Conservation (phyloP, 352 stramenopile genomes). For the Pythium vanterpoolii region DNA sequence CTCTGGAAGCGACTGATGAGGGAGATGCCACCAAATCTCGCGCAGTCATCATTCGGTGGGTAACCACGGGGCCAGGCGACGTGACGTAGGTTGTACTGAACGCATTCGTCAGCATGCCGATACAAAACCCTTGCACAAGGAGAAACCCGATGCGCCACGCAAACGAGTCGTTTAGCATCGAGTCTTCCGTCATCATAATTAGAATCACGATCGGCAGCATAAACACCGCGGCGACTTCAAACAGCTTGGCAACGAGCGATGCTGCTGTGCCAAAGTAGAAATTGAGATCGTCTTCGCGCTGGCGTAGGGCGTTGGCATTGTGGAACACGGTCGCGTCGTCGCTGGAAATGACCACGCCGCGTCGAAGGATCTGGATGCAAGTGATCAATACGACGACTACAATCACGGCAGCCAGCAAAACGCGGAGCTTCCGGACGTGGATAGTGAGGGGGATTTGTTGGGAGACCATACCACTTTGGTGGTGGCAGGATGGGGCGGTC, state of each 20-base stretch:
- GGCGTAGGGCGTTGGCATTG: background rate
- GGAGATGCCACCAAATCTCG: conserved; percentile 2
- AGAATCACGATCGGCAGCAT: conserved; percentile 44
- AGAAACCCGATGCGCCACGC: conserved; percentile 30
- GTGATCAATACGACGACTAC: conserved; percentile 3
- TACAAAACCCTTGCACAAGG: conserved; percentile 22
- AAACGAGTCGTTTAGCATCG: conserved; percentile 41
- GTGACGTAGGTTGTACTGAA: conserved; percentile 51
- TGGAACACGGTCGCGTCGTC: background rate
- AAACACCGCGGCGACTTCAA: conserved; percentile 35
- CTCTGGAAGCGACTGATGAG: background rate
- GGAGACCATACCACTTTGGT: background rate
- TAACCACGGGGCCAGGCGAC: background rate
- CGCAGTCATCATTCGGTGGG: background rate
- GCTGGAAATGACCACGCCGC: conserved; percentile 2
- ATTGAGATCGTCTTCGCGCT: conserved; percentile 32
- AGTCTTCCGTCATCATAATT: conserved; percentile 34
- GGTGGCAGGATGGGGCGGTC: background rate
- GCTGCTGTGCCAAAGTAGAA: conserved; percentile 46
- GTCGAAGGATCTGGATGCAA: background rate
- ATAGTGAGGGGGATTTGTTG: conserved; percentile 13
- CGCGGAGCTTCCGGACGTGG: conserved; percentile 15
- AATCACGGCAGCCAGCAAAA: background rate
- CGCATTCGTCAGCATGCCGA: conserved; percentile 36
- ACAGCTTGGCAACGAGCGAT: conserved; percentile 33